Conservation (phyloP, 2,329 filamentous ascomycete genomes). For the Aspergillus alliaceus region DNA sequence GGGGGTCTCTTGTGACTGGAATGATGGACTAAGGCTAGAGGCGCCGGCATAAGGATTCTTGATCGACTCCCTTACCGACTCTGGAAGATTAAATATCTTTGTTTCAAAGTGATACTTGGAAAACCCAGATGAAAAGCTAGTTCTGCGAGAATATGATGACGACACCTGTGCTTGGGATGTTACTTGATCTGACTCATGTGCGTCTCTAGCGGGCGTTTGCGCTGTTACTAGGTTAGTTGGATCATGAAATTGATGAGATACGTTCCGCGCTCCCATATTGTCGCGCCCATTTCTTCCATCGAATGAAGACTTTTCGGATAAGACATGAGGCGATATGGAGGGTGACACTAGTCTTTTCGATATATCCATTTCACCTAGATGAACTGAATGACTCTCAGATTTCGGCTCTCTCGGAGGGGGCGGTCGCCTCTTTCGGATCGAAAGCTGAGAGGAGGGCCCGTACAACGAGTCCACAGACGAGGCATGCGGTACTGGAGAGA, state of each 20-base stretch:
- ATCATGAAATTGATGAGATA: constrained; percentile 6
- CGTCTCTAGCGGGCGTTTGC: constrained; percentile 3
- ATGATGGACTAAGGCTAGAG: background rate
- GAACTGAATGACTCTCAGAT: constrained; percentile 22
- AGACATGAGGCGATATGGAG: constrained; percentile 19
- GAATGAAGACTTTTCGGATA: constrained; percentile 23
- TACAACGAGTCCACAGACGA: constrained; percentile 17
- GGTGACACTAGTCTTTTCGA: constrained; percentile 26
- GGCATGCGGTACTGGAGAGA: constrained; percentile 4
- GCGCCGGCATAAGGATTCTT: background rate
- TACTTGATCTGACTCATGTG: background rate
- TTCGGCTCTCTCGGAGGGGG: constrained; percentile 11
- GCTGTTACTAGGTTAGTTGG: background rate
- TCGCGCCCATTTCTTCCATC: constrained; percentile 18
- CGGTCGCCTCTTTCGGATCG: constrained; percentile 25
- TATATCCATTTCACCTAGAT: constrained; percentile 31
- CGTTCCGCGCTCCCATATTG: constrained; percentile 10
- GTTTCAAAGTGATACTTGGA: constrained; percentile 6
- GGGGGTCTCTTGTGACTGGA: background rate
- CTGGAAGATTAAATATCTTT: background rate
- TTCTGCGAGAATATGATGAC: constrained; percentile 29
- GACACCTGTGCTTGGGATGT: constrained; percentile 6
- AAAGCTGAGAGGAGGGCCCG: constrained; percentile 16
- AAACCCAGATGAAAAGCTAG: constrained; percentile 13
- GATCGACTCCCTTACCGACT: background rate